Percentiles rank a stretch among this genome's conserved stretches.
These are phyloP conservation scores for Vanrija sp. DNA, from an alignment of 1,284 basidiomycete genomes.

Conservation along the genomic window DNA sequence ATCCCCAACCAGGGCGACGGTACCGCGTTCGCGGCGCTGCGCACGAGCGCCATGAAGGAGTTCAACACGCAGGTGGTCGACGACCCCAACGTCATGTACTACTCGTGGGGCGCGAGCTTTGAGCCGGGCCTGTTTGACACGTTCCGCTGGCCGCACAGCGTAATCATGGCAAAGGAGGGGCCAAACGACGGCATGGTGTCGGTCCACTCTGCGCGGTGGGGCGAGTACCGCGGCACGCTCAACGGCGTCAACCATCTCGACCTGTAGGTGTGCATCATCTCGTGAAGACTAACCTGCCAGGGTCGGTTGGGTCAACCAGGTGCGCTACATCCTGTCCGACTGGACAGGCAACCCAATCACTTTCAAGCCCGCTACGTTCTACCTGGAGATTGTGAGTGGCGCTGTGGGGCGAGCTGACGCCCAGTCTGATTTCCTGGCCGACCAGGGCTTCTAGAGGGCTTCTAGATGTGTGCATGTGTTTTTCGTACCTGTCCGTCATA, in stretches of 20 bases:
- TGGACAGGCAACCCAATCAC: slow-evolving; percentile 82
- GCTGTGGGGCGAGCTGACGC: neutral
- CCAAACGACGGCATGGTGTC: slow-evolving; percentile 93
- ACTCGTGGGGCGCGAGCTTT: slow-evolving; percentile 87
- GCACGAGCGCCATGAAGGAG: slow-evolving; percentile 73
- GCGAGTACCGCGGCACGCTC: slow-evolving; percentile 68
- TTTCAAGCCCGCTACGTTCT: slow-evolving; percentile 84
- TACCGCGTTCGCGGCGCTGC: slow-evolving; percentile 81
- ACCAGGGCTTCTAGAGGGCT: slow-evolving; percentile 44
- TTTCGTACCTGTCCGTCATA: neutral
- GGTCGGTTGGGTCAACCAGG: slow-evolving; percentile 52
- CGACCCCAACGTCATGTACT: slow-evolving; percentile 72
- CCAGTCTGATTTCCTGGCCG: slow-evolving; percentile 46
- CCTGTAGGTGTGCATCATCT: slow-evolving; percentile 53
- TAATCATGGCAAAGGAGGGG: slow-evolving; percentile 83
- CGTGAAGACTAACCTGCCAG: slow-evolving; percentile 10
- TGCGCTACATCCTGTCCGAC: slow-evolving; percentile 76
- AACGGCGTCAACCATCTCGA: slow-evolving; percentile 88
- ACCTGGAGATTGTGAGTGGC: slow-evolving; percentile 62
- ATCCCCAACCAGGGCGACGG: slow-evolving; percentile 85
- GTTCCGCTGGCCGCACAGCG: slow-evolving; percentile 76
- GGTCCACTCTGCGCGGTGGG: slow-evolving; percentile 84
- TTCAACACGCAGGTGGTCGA: slow-evolving; percentile 86
- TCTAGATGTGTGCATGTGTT: neutral
- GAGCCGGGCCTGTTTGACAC: slow-evolving; percentile 83